These are phyloP conservation scores for Alternaria sp. DNA, from an alignment of 2,329 filamentous ascomycete genomes.

Conservation along the genomic window DNA sequence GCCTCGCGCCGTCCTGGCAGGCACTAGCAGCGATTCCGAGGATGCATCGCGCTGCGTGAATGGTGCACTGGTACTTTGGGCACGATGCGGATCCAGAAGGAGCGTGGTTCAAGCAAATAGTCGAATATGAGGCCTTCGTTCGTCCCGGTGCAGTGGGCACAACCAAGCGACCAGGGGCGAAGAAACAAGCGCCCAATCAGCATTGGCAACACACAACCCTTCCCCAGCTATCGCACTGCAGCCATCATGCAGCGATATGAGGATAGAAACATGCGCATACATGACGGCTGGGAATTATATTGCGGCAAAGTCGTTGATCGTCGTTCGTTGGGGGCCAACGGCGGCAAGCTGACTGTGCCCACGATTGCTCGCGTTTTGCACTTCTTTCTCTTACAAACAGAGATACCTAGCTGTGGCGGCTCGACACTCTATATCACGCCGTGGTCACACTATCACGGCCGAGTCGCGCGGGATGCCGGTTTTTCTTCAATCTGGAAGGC, in stretches of 20 bases:
- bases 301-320: constrained; percentile 19
- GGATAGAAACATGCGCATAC: constrained; percentile 18
- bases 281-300: constrained; percentile 14
- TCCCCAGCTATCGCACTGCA: constrained; percentile 9
- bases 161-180: constrained; percentile 23
- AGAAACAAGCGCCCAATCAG: constrained; percentile 29
- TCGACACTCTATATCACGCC: constrained; percentile 31
- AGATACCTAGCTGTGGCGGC: constrained; percentile 6
- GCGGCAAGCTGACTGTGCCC: constrained; percentile 22
- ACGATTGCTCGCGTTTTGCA: neutral
- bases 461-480: constrained; percentile 24
- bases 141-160: constrained; percentile 11
- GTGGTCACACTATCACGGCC: constrained; percentile 39
- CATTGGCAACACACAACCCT: constrained; percentile 7
- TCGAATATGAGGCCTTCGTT: constrained; percentile 16
- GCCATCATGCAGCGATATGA: constrained; percentile 24
- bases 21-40: constrained; percentile 11
- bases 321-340: constrained; percentile 4
- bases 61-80: constrained; percentile 5
- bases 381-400: neutral
- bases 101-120: constrained; percentile 7
- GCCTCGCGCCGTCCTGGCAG: neutral
- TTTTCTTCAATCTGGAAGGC: constrained; percentile 1
- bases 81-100: neutral
- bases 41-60: constrained; percentile 6